phyloP scores from a whole-genome alignment of 148 eudicot genomes.

The Rhododendron molle region DNA sequence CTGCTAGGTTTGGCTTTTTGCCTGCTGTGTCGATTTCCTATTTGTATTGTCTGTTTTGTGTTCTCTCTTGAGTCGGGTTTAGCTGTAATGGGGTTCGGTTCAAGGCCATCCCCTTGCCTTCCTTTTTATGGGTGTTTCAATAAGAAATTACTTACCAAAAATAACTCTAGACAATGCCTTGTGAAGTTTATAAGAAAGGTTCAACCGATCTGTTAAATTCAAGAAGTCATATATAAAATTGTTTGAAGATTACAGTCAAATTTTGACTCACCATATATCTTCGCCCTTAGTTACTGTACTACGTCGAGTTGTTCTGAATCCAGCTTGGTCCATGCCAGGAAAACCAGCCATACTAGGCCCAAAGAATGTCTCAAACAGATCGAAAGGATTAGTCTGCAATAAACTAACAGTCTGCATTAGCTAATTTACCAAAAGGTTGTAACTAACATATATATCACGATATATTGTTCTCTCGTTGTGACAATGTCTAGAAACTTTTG shows the following conservation, averaged over 20 bases:
- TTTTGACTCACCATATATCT: constrained; percentile 81
- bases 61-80: not conserved
- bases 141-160: not conserved
- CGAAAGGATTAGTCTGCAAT: constrained; percentile 87
- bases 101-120: not conserved
- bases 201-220: not conserved
- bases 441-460: too few relatives aligned
- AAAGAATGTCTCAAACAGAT: constrained; percentile 95
- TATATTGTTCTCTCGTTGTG: not conserved
- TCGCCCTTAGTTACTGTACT: constrained; percentile 81
- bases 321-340: constrained; percentile 64
- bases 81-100: not conserved
- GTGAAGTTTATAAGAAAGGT: not conserved
- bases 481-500: not conserved
- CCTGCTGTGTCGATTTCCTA: not conserved
- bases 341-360: constrained; percentile 85
- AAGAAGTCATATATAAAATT: not conserved
- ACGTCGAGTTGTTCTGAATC: constrained; percentile 71
- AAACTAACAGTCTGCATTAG: constrained; percentile 10
- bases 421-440: not conserved
- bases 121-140: not conserved
- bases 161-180: not conserved
- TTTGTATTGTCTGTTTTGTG: too few relatives aligned
- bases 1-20: not conserved
- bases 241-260: not conserved